Evolutionary conservation across 225 moss, liverwort and hornwort genomes (phyloP), one percentile per base, ranked within the genome.

Genomic region (Pseudisothecium myosuroides): DNA sequence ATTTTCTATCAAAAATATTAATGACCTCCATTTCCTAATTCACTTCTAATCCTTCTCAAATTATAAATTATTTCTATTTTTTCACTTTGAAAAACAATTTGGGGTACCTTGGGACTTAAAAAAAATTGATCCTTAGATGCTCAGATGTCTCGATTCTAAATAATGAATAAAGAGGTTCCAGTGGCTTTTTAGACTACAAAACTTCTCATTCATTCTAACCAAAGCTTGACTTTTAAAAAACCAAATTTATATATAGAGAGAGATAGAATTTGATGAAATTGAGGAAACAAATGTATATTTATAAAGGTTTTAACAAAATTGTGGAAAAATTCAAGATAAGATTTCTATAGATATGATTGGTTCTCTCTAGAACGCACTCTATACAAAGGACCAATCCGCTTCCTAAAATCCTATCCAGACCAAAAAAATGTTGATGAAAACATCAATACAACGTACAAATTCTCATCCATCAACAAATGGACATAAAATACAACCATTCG

Each of bases 361-460:
- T 18, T 47, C 10, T 29, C 6, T 0, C 1, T 0, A 3, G 0
- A 45, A 31, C 0, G 0, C 18, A 31, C 0, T 0, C 28, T 2
- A 75, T 19, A 31, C 2, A 19, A 12, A 32, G 2, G 31, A 75
- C 19, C 28, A 49, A 19, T 19, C 1, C 0, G 0, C 31, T 19
- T 49, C 31, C 19, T 32, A 32, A 31, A 75, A 49, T 47, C 32
- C 49, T 29, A 7, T 74, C 1, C 7, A 45, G 1, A 45, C 11
- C 0, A 45, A 29, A 11, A 47, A 41, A 2, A 28, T 5, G 18
- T 0, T 31, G 3, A 49, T 19, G 1, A 75, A 49, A 75, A 19
- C 4, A 31, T 0, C 0, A 0, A 31, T 47, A 18, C 4, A 47
- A 31, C 18, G 31, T 31, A 74, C 2, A 74, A 73, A 11, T 18